Base-by-base conservation (phyloP, 2,329 filamentous ascomycete genomes). In the Aspergillus flavus region DNA sequence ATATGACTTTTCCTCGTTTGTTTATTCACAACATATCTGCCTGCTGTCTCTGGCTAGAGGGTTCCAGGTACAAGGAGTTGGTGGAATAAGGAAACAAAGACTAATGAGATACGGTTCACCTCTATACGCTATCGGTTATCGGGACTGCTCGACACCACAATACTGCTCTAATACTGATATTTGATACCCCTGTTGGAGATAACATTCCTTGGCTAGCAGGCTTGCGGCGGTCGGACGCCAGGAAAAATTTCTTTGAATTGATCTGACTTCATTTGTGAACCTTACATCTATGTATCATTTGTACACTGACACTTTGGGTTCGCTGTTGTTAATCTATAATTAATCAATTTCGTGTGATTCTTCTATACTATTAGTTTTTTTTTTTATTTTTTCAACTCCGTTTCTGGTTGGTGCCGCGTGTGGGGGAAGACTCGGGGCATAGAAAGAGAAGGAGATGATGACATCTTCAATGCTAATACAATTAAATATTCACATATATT, bases 41-140 rank as follows among this genome's bases (percentile, higher is more conserved):
- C 52, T 55, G 21, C 34, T 55, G n/a, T 26, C 52, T 36, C 21
- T 36, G 34, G 11, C n/a, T 36, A 55, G n/a, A 16, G 12, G 30
- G 52, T 32, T 55, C 32, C 39, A 41, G 39, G 39, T 55, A 39
- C 11, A 55, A 39, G 52, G 34, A 41, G 21, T 55, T 36, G 52
- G 32, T 55, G 52, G 52, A 19, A 36, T 34, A 23, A 36, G 12
- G 23, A 19, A 55, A 21, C 30, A 36, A 19, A 55, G 11, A 55
- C 32, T 55, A 55, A 55, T 39, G 52, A 36, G 32, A 55, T 55
- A 55, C 52, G 52, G 52, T 19, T 39, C n/a, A 55, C 52, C 14
- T 55, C 16, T 55, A 55, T 26, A 55, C n/a, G 32, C 52, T 55
- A 28, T 32, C 14, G 4, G 26, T 19, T 28, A 12, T 6, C 52